Base-by-base conservation (phyloP, 2,329 filamentous ascomycete species). In the Alternaria metachromatica region DNA sequence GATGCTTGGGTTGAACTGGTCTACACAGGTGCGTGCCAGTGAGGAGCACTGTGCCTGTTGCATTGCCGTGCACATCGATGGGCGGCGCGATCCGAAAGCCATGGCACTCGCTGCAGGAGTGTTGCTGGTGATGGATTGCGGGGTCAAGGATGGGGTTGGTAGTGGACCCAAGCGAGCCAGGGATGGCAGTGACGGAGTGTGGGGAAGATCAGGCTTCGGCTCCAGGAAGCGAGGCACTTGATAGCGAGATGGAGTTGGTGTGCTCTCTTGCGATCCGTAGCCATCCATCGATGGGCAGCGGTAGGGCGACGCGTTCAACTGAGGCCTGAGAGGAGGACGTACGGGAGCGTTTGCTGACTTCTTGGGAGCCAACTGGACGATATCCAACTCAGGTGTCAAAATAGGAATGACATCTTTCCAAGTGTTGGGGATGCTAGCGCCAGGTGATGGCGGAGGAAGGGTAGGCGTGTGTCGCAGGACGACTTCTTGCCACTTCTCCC, bases 401-500 rank as follows among this genome's bases (percentile, higher is more conserved):
- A 80, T 76, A 3, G 86, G 87, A 33, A 89, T 83, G 60, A 89
- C 80, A 21, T 78, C 72, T 70, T 80, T 83, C 83, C 83, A 85
- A 49, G 75, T 78, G 70, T 79, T 79, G 21, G 72, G 73, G 41
- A 77, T 74, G 76, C 68, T 67, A 45, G 71, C 76, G 58, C 79
- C 78, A n/a, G 80, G 77, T 41, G 78, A 79, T 10, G 79, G 64
- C 55, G 81, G 78, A 20, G 81, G 82, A 46, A 84, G 81, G 15
- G 82, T 83, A 20, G 93, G 92, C 13, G 92, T 94, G 74, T 94
- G 92, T 80, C 92, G 92, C 69, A 97, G 84, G 57, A 98, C 92
- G 67, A 97, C 91, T 67, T 97, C 93, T 48, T 93, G 95, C 96
- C 96, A 99, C 68, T 92, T 90, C 79, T 96, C 91, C 82, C 97